These are phyloP conservation scores for Neoscytalidium dimidiatum DNA, from an alignment of 2,329 filamentous ascomycete species.

Conservation along the genomic window DNA sequence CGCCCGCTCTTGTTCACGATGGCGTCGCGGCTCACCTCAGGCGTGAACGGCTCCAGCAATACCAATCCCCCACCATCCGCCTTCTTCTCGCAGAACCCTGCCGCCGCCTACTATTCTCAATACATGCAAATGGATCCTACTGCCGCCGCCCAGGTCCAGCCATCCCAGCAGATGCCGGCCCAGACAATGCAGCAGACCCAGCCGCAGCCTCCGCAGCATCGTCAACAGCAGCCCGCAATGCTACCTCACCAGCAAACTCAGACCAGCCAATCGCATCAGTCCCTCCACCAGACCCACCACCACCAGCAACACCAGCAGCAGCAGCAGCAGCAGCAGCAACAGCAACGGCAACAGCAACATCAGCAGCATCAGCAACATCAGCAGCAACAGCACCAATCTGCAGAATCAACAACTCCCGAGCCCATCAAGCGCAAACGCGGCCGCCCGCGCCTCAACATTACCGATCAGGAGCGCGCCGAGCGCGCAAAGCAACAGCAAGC, in stretches of 20 bases:
- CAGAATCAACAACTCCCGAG: not conserved
- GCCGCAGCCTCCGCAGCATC: not conserved
- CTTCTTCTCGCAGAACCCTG: conserved; percentile 8
- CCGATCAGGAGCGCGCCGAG: conserved; percentile 16
- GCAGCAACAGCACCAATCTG: not conserved
- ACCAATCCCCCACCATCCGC: not conserved
- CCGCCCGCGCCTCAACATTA: conserved; percentile 20
- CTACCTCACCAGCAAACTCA: not conserved
- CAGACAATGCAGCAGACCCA: not conserved
- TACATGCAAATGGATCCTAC: conserved; percentile 1
- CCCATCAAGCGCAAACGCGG: conserved; percentile 17
- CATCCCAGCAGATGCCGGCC: not conserved
- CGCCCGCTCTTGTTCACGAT: not conserved
- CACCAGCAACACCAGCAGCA: not conserved
- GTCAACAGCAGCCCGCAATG: not conserved
- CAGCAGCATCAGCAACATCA: conserved; percentile 1
- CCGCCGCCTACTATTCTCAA: not conserved
- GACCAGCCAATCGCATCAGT: not conserved
- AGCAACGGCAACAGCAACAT: not conserved
- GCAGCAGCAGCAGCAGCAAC: not conserved
- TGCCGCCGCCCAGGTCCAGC: not conserved
- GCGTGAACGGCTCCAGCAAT: not conserved
- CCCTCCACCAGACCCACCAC: not conserved
- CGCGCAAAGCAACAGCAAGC: conserved; percentile 17
- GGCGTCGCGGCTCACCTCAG: conserved; percentile 7